Evolutionary conservation across 2,329 filamentous ascomycete species (phyloP), one percentile per base, ranked within the genome.

Genomic region (Neonectria punicea): DNA sequence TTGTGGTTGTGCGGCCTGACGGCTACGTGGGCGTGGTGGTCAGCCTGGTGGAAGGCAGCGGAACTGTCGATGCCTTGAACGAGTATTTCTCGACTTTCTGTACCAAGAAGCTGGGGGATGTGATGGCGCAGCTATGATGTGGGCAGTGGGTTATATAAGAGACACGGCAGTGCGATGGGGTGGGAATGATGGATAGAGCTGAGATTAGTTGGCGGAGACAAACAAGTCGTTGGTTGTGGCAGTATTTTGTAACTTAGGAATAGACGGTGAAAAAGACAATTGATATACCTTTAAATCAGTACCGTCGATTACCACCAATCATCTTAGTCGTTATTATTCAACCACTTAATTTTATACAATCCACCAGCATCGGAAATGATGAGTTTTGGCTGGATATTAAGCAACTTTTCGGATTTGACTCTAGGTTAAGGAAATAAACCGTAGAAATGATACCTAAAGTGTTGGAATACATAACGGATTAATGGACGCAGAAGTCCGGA

Each of bases 1-100:
- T 97, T 2, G 90, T 97, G 2, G 91, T 97, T 10, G 92, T 97
- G 8, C 83, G 94, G 49, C 94, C 94, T 0, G 94, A 97, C 78
- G 93, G 93, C 8, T 96, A 97, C 77, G 91, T 97, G 30, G 93
- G 92, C 22, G 86, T 93, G 66, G 92, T 94, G 4, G 87, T 92
- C 11, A 85, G 85, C 71, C 81, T 98, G 22, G 90, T 87, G 2
- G 91, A 95, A 78, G 94, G 94, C 0, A 88, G 81, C 62, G 93
- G 89, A 16, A 97, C 94, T 0, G 89, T 93, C 1, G 92, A 97
- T 73, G 93, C 90, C 16, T 81, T 98, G 71, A 93, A 98, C 75
- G 85, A 87, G 68, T 98, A 97, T 77, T 98, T 97, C 80, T 85
- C 85, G 5, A 79, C 89, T 1, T 94, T 97, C 72, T 87, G 86